phyloP scores from a whole-genome alignment of 2,329 filamentous ascomycete species.

The Neopestalotiopsis sp. region DNA sequence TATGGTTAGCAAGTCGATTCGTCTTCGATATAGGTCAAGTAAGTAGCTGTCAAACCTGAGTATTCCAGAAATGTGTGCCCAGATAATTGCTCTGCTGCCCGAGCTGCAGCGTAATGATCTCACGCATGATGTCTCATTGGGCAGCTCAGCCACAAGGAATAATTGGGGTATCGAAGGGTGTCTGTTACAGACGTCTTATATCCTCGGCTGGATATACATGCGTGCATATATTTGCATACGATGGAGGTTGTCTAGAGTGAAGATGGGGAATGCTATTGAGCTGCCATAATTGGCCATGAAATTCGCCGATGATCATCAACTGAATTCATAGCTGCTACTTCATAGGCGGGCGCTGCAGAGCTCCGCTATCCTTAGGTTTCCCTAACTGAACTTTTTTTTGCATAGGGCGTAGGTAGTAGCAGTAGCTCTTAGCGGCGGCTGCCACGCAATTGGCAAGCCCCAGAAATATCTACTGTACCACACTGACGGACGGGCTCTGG shows the following conservation, averaged over 20 bases:
- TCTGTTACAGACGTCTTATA: background rate
- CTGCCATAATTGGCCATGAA: constrained; percentile 3
- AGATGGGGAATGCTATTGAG: background rate
- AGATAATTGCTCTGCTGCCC: constrained; percentile 93
- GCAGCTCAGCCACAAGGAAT: background rate
- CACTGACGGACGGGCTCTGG: too few relatives aligned
- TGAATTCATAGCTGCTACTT: background rate
- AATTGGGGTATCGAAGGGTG: background rate
- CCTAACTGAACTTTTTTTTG: background rate
- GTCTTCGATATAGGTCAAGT: background rate
- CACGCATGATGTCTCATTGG: constrained; percentile 70
- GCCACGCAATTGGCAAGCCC: background rate
- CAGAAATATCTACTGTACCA: background rate
- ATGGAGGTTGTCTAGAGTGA: background rate
- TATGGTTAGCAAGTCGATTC: background rate
- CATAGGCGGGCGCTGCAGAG: background rate
- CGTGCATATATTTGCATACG: background rate
- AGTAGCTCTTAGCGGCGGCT: background rate
- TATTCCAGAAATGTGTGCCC: constrained; percentile 97
- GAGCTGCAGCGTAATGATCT: constrained; percentile 92
- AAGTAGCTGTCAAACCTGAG: constrained; percentile 63
- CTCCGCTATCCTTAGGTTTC: background rate
- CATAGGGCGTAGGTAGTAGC: background rate
- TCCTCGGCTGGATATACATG: background rate
- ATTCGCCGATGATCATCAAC: background rate